Conservation (phyloP, 208 protist species). For the Histomonas meleagridis region DNA sequence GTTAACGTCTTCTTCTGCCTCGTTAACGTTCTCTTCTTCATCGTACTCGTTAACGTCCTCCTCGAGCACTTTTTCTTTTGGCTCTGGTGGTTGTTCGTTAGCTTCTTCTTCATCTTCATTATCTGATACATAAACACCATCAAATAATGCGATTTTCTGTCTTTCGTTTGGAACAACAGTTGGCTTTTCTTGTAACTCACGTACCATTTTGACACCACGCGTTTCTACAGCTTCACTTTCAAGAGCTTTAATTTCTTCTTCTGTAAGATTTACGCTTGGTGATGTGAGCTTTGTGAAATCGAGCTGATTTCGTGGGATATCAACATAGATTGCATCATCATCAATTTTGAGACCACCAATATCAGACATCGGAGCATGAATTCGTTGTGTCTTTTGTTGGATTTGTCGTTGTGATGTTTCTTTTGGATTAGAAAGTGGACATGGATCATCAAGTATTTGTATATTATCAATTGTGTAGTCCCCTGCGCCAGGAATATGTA, state of each 20-base stretch:
- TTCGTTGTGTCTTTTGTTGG: conserved; percentile 62
- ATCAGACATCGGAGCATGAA: conserved; percentile 93
- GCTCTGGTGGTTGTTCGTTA: conserved; percentile 37
- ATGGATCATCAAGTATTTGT: conserved; percentile 78
- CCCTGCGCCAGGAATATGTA: conserved; percentile 89
- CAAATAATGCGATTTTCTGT: conserved; percentile 26
- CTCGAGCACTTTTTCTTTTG: conserved; percentile 52
- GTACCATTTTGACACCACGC: background rate
- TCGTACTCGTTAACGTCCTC: conserved; percentile 53
- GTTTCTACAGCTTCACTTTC: background rate
- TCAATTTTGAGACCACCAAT: conserved; percentile 92
- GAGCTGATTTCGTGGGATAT: conserved; percentile 49
- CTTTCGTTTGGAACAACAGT: background rate
- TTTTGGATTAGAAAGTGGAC: conserved; percentile 58
- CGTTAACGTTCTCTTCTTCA: conserved; percentile 39
- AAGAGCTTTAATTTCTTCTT: background rate
- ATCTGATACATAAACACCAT: background rate
- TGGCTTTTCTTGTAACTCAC: background rate
- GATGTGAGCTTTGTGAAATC: conserved; percentile 25
- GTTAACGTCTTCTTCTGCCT: conserved; percentile 52
- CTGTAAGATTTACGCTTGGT: conserved; percentile 15
- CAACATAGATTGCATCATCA: conserved; percentile 87
- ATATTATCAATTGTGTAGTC: conserved; percentile 69
- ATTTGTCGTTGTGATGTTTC: conserved; percentile 46
- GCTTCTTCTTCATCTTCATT: conserved; percentile 33